Percentiles rank a stretch among this genome's conserved stretches.
These are phyloP conservation scores for Neckera pumila DNA, from an alignment of 225 moss, liverwort and hornwort species.

Conservation along the genomic window DNA sequence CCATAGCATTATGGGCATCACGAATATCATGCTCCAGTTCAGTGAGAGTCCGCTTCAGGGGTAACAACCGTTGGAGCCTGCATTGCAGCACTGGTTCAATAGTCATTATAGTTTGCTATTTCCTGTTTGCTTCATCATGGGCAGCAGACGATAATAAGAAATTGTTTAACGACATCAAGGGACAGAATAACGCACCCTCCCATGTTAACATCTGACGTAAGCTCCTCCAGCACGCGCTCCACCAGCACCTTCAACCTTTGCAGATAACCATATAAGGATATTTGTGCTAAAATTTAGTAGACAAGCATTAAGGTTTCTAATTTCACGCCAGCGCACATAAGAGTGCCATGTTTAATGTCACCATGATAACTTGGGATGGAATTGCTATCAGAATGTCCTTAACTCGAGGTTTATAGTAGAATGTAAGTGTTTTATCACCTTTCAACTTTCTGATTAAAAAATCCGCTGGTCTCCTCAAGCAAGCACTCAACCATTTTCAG, in stretches of 20 bases:
- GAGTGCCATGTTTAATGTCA: not conserved
- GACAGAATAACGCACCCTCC: slow-evolving; percentile 38
- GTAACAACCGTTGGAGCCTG: slow-evolving; percentile 72
- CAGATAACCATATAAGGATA: slow-evolving; percentile 13
- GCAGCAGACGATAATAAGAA: not conserved
- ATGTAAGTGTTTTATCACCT: slow-evolving; percentile 27
- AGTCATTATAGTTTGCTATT: not conserved
- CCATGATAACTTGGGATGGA: not conserved
- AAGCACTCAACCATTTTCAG: slow-evolving; percentile 78
- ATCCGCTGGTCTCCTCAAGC: slow-evolving; percentile 85
- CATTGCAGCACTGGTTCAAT: not conserved
- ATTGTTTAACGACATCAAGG: not conserved
- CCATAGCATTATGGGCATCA: slow-evolving; percentile 84
- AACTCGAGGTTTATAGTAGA: not conserved
- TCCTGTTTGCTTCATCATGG: not conserved
- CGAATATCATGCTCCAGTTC: slow-evolving; percentile 86
- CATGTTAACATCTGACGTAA: slow-evolving; percentile 77
- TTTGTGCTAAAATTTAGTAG: not conserved
- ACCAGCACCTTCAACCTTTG: slow-evolving; percentile 76
- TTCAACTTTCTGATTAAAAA: slow-evolving; percentile 86
- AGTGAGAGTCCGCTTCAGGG: slow-evolving; percentile 67
- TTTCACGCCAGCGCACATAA: not conserved
- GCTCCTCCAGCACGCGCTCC: slow-evolving; percentile 80
- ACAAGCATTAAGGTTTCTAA: not conserved
- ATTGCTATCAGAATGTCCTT: not conserved